These are phyloP conservation scores for Rubus parviflorus DNA, from an alignment of 306 rosid genomes.

Conservation along the genomic window DNA sequence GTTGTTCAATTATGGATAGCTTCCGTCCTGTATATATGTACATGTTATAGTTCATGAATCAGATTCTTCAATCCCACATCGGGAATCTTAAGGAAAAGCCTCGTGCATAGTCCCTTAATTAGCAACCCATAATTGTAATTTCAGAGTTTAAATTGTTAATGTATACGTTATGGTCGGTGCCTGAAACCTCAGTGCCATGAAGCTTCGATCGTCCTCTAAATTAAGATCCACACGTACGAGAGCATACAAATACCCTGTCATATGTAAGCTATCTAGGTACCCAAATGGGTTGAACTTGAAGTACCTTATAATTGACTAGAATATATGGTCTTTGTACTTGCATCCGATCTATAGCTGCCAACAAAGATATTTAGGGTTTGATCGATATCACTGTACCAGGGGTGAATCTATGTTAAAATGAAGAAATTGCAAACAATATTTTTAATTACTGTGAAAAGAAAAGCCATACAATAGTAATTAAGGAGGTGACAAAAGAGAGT, in stretches of 20 bases:
- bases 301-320: constrained; percentile 9
- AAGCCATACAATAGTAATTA: no score
- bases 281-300: not conserved
- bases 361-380: constrained; percentile 1
- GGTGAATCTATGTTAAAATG: no score
- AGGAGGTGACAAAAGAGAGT: no score
- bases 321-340: constrained; percentile 12
- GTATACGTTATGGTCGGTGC: constrained; percentile 48
- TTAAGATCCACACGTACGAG: not conserved
- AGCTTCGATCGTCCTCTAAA: constrained; percentile 51
- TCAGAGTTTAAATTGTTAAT: not conserved
- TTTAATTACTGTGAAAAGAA: no score
- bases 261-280: not conserved
- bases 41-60: constrained; percentile 14
- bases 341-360: constrained; percentile 5
- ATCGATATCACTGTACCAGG: not conserved
- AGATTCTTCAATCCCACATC: constrained; percentile 12
- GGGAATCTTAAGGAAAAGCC: constrained; percentile 48
- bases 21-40: not conserved
- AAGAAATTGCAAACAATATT: no score
- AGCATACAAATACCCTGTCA: constrained; percentile 3
- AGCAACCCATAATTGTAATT: constrained; percentile 38
- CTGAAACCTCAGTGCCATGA: constrained; percentile 50
- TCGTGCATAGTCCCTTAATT: constrained; percentile 45
- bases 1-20: constrained; percentile 55